Evolutionary conservation across 2,329 filamentous ascomycete genomes (phyloP).

Genomic region (Verticillium isaacii): DNA sequence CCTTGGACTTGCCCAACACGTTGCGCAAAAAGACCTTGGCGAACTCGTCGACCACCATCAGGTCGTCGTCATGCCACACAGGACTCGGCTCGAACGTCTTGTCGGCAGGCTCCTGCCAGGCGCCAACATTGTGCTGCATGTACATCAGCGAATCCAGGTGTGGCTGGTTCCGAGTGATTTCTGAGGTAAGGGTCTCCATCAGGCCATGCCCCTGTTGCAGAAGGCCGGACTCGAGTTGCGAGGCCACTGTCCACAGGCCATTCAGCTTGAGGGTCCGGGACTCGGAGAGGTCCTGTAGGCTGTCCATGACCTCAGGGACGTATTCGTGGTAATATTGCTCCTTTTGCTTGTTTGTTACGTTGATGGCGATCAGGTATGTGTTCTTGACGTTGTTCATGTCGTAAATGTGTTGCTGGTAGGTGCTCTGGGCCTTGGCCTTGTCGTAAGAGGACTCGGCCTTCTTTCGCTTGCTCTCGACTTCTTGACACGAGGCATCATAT

Average conservation of each 20-base stretch:
- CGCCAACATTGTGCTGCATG: slow-evolving; percentile 79
- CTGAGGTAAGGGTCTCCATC: slow-evolving; percentile 67
- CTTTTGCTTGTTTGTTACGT: slow-evolving; percentile 96
- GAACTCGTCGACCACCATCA: slow-evolving; percentile 79
- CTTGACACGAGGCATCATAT: slow-evolving; percentile 89
- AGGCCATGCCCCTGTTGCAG: slow-evolving; percentile 69
- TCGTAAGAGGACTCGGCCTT: slow-evolving; percentile 94
- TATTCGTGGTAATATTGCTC: slow-evolving; percentile 98
- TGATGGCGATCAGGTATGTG: slow-evolving; percentile 93
- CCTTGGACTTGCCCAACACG: slow-evolving; percentile 84
- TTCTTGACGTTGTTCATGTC: slow-evolving; percentile 99
- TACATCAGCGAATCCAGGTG: slow-evolving; percentile 97
- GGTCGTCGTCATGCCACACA: slow-evolving; percentile 91
- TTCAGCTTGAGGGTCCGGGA: slow-evolving; percentile 83
- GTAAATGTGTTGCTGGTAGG: slow-evolving; percentile 85
- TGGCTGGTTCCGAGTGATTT: slow-evolving; percentile 85
- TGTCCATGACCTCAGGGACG: slow-evolving; percentile 87
- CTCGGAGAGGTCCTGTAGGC: slow-evolving; percentile 89
- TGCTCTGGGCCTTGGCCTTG: slow-evolving; percentile 83
- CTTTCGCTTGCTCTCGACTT: slow-evolving; percentile 90
- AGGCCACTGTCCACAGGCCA: slow-evolving; percentile 75
- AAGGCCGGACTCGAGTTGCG: slow-evolving; percentile 74
- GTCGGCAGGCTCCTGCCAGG: slow-evolving; percentile 79
- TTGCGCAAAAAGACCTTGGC: slow-evolving; percentile 92
- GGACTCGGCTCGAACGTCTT: slow-evolving; percentile 90